A percentile compares a stretch with the other conserved stretches of the same genome.
Evolutionary conservation across 2,329 filamentous ascomycete genomes (phyloP).

Genomic region (Rhynchosporium agropyri): DNA sequence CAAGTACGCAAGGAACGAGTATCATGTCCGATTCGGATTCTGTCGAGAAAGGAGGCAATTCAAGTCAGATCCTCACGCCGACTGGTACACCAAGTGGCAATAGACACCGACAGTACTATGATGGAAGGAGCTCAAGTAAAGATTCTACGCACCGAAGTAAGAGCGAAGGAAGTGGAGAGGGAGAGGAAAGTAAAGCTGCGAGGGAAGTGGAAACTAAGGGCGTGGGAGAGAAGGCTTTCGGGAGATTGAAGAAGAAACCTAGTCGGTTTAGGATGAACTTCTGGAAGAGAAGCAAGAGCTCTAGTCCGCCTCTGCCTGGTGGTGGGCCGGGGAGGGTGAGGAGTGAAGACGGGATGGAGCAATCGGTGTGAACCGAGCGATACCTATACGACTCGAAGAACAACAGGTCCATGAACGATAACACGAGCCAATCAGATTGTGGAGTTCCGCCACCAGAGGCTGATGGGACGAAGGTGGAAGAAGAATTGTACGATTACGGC

Average conservation of each 20-base stretch:
- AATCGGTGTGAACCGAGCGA: conserved; percentile 3
- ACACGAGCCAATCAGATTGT: too few relatives aligned
- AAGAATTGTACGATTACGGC: too few relatives aligned
- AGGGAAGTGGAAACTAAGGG: too few relatives aligned
- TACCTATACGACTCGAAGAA: background rate
- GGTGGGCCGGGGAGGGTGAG: conserved; percentile 8
- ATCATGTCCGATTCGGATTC: conserved; percentile 55
- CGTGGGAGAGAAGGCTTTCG: conserved; percentile 49
- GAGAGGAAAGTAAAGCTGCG: conserved; percentile 5
- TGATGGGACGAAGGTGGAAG: too few relatives aligned
- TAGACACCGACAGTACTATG: background rate
- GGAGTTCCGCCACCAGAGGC: too few relatives aligned
- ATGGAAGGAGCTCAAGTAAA: conserved; percentile 16
- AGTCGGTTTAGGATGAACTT: conserved; percentile 65
- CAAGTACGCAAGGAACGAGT: conserved; percentile 67
- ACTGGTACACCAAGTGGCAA: conserved; percentile 21
- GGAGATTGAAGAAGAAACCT: conserved; percentile 61
- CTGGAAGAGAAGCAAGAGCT: conserved; percentile 41
- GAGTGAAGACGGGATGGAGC: conserved; percentile 14
- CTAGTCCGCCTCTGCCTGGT: conserved; percentile 34
- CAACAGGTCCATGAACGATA: background rate
- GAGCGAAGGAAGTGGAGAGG: conserved; percentile 8
- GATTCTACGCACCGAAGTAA: conserved; percentile 16
- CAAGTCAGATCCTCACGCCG: conserved; percentile 30
- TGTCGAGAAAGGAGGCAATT: conserved; percentile 24